Evolutionary conservation across 1,284 basidiomycete species (phyloP).

Genomic region (Ustanciosporium gigantosporum): DNA sequence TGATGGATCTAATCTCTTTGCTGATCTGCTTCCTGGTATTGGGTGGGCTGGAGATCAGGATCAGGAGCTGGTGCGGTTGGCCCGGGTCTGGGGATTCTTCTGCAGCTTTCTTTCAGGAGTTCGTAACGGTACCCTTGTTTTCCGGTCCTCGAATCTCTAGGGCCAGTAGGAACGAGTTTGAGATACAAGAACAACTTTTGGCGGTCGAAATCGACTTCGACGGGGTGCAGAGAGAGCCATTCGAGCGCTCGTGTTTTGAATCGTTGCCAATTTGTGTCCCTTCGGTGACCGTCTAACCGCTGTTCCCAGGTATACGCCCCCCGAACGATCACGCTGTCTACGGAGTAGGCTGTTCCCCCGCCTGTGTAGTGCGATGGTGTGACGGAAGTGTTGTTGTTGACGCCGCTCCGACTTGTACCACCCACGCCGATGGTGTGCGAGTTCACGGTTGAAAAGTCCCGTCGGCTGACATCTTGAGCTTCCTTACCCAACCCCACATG

Average conservation of each 20-base stretch:
- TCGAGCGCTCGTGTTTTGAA: conserved; percentile 17
- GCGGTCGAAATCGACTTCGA: conserved; percentile 23
- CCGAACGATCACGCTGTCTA: conserved; percentile 61
- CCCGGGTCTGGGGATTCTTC: too few relatives aligned
- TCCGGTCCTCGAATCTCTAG: not conserved
- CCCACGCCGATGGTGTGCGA: conserved; percentile 59
- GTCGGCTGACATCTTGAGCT: conserved; percentile 67
- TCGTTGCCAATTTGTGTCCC: conserved; percentile 22
- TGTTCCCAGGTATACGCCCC: conserved; percentile 41
- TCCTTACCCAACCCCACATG: conserved; percentile 66
- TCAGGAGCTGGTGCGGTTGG: too few relatives aligned
- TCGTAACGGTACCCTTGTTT: conserved; percentile 12
- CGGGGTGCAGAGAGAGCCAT: conserved; percentile 37
- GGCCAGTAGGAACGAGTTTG: conserved; percentile 8
- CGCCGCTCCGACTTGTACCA: too few relatives aligned
- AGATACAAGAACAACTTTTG: conserved; percentile 40
- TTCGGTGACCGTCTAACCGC: conserved; percentile 16
- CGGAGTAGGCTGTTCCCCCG: conserved; percentile 74
- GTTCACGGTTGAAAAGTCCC: conserved; percentile 69
- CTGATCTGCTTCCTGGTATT: too few relatives aligned
- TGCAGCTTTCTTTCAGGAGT: conserved; percentile 7
- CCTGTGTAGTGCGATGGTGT: conserved; percentile 65
- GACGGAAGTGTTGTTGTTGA: conserved; percentile 62
- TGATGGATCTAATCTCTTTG: too few relatives aligned
- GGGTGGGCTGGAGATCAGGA: too few relatives aligned